phyloP scores from a whole-genome alignment of 2,329 filamentous ascomycete genomes.

The Penicillium nordicum region DNA sequence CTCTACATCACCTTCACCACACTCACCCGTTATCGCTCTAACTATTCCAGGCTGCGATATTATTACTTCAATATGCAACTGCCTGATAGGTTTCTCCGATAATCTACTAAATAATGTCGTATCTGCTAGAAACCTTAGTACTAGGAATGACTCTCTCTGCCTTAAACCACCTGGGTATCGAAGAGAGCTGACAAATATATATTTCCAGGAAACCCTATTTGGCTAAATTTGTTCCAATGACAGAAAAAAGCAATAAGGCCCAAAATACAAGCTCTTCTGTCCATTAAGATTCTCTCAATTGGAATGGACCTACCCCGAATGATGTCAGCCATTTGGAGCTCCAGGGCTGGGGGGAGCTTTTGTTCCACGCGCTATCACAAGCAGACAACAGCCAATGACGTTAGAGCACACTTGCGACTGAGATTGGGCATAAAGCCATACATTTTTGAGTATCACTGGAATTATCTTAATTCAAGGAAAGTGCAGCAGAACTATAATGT shows the following conservation, averaged over 20 bases:
- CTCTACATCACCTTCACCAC: neutral
- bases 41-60: neutral
- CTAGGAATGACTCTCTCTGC: neutral
- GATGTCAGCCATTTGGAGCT: neutral
- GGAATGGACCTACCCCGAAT: neutral
- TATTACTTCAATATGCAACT: neutral
- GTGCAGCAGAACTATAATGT: neutral
- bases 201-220: neutral
- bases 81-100: neutral
- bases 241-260: neutral
- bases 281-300: neutral
- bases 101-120: no score
- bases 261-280: neutral
- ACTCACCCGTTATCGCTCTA: neutral
- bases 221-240: neutral
- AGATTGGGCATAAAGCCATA: neutral
- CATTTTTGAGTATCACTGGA: neutral
- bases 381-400: conserved; percentile 1
- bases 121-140: neutral
- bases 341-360: neutral
- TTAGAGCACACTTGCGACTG: neutral
- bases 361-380: neutral
- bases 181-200: neutral
- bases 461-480: neutral
- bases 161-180: neutral